Base-by-base conservation (phyloP, 768 basidiomycete genomes). In the Jaapia argillacea region DNA sequence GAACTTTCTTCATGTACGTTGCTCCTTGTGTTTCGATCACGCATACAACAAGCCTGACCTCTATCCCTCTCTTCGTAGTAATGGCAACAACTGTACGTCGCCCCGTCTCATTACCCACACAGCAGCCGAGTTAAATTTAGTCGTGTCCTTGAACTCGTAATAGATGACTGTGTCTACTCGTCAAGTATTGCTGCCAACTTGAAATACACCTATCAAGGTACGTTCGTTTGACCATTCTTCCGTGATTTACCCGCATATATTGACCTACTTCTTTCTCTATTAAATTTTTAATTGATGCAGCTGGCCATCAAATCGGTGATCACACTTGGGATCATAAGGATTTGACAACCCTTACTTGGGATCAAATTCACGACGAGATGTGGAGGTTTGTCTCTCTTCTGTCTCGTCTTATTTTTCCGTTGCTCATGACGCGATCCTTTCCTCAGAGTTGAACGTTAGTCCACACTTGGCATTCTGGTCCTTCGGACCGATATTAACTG, bases 301-400 rank as follows among this genome's bases (percentile, higher is more conserved):
- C 45, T 24, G 51, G 51, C 12, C 51, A 52, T 28, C 39, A 46
- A 28, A 40, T 52, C 31, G 49, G 45, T 20, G 36, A 36, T 14
- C 51, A 52, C 41, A 52, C 51, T 2, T 52, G 51, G 51, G 18
- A n/a, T 5, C 51, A 52, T 24, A 22, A 21, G 16, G 40, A 43
- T 24, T 39, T 49, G 36, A 43, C 41, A 7, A 46, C 18, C 10
- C 31, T 16, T 33, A 16, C 10, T 33, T 10, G 10, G 10, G 10
- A 16, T 10, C 31, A 33, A 33, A 16, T 33, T 33, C 31, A 33
- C 31, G 31, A 33, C 16, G 10, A 33, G 16, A 33, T 33, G 31
- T 33, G 31, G 31, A 33, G 16, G 31, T 33, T 10, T 16, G 31
- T 16, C 16, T 16, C 10, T 10, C 16, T 16, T 33, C 31, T 33